phyloP scores from a whole-genome alignment of 192 early-diverging fungal species.

The Phlyctochytrium planicorne region DNA sequence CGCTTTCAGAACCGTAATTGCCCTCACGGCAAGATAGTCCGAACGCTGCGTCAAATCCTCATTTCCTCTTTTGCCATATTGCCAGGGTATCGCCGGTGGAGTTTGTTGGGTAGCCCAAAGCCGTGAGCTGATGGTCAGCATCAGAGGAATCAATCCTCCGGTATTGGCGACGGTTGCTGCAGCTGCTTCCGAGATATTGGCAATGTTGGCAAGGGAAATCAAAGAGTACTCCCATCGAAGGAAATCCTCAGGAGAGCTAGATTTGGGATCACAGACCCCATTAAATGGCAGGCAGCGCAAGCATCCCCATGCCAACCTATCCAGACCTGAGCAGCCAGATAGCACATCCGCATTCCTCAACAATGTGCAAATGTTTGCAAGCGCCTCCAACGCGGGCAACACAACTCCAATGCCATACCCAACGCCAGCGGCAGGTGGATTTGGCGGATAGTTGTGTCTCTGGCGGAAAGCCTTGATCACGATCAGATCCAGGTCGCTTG shows the following conservation, averaged over 20 bases:
- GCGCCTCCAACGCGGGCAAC: not conserved
- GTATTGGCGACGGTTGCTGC: not conserved
- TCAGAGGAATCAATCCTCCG: not conserved
- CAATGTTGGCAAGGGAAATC: not conserved
- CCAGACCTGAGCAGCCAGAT: not conserved
- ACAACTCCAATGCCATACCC: not conserved
- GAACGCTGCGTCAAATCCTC: not conserved
- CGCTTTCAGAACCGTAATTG: not conserved
- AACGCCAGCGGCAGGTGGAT: not conserved
- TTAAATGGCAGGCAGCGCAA: not conserved
- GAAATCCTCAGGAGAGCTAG: not conserved
- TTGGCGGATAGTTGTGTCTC: not conserved
- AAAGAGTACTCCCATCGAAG: not conserved
- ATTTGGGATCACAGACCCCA: not conserved
- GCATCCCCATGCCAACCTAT: not conserved
- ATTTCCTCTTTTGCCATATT: not conserved
- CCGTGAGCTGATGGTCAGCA: not conserved
- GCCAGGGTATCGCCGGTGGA: not conserved
- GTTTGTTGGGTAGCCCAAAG: not conserved
- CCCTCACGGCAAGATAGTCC: not conserved
- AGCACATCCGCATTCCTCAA: not conserved
- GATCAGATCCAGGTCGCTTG: not conserved
- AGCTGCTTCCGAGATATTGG: not conserved
- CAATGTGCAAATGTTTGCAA: not conserved
- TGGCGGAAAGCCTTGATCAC: too few relatives aligned